Evolutionary conservation across 257 asterid species (phyloP), one percentile per base, ranked within the genome.

Genomic region (Anisodus tanguticus): DNA sequence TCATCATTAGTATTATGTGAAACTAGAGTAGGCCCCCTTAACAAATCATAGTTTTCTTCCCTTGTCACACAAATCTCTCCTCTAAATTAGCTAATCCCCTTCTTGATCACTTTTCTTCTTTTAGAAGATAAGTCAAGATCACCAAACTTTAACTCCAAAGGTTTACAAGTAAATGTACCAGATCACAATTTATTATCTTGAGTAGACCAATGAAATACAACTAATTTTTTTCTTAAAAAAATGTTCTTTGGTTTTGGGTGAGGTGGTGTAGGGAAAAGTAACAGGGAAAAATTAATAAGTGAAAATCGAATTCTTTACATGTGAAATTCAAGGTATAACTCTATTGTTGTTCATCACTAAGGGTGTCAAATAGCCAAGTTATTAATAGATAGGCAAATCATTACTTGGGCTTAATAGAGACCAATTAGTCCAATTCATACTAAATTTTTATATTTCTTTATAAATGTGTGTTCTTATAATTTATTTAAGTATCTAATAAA

Each of bases 41-140:
- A 49, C 63, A 59, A 62, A 80, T 53, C 49, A 53, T 54, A 22
- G n/a, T 66, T 58, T 15, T 76, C 80, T 82, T 51, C 60, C 45
- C 19, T 76, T 77, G 35, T 39, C 31, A 76, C 90, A 81, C 84
- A 88, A 85, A 85, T 88, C 85, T 85, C 88, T 83, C 88, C 88
- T 77, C 72, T 81, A 64, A 85, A 74, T 81, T 31, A 58, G 86
- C 87, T 81, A 63, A 71, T 51, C 63, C 63, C 26, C 54, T 64
- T 83, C 78, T 85, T 79, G 81, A 83, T 87, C 79, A 74, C 63
- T 88, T 85, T 83, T 49, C 84, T 74, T 81, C 41, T 17, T 63
- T 16, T 22, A 54, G 6, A 76, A 71, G 87, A 84, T 2, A 74
- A 0, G 35, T 31, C 35, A 31, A 54, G 19, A 62, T 45, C 41